Evolutionary conservation across 2,329 filamentous ascomycete species (phyloP).

Genomic region (Cadophora sp.): DNA sequence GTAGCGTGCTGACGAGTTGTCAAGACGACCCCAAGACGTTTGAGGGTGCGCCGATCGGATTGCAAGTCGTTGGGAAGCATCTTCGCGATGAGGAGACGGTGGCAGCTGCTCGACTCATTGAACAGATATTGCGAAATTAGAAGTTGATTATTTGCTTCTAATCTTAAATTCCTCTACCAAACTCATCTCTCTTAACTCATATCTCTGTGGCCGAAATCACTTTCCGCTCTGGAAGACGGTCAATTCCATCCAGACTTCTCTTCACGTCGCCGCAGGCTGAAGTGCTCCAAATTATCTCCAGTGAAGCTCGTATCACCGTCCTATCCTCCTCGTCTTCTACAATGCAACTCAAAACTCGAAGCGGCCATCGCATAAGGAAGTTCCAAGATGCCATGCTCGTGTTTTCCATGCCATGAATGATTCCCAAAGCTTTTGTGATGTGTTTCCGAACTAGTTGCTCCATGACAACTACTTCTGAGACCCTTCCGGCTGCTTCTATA

Average conservation of each 20-base stretch:
- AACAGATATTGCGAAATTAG: slow-evolving; percentile 11
- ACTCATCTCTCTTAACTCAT: background rate
- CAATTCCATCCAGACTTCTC: background rate
- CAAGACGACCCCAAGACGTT: slow-evolving; percentile 42
- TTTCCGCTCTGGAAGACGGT: background rate
- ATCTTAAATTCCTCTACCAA: background rate
- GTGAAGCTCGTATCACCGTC: background rate
- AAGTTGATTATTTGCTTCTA: background rate
- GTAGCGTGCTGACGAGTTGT: background rate
- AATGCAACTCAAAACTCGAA: too few species aligned
- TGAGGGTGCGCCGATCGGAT: slow-evolving; percentile 21
- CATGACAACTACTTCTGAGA: too few species aligned
- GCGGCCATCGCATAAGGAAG: too few species aligned
- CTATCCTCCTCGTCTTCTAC: background rate
- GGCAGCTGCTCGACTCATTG: slow-evolving; percentile 41
- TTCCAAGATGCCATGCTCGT: too few species aligned
- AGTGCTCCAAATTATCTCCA: background rate
- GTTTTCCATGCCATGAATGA: too few species aligned
- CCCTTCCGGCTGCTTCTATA: too few species aligned
- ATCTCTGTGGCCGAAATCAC: background rate
- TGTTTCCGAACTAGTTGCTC: too few species aligned
- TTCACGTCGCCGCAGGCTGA: background rate
- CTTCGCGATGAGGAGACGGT: slow-evolving; percentile 38
- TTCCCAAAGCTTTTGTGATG: too few species aligned
- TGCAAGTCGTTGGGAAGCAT: slow-evolving; percentile 28